A percentile compares a stretch with the other conserved stretches of the same genome.
Evolutionary conservation across 495 filamentous ascomycete species (phyloP).

Genomic region (Penicillium roqueforti): DNA sequence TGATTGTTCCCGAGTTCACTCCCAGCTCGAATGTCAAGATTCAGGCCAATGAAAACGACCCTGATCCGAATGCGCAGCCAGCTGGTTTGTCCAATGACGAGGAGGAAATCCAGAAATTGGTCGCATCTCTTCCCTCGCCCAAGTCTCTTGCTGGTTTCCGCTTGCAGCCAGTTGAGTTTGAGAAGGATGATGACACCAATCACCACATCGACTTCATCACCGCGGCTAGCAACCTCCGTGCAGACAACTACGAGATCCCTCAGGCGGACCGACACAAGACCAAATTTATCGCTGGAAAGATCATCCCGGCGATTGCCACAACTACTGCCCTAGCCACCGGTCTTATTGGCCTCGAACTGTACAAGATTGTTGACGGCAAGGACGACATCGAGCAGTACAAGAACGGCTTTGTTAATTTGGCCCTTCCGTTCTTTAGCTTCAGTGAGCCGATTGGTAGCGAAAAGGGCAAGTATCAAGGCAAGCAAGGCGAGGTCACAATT

Average conservation of each 20-base stretch:
- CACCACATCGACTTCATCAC: conserved; percentile 99
- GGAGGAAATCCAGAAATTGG: conserved; percentile 65
- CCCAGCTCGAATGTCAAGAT: conserved; percentile 93
- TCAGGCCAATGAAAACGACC: conserved; percentile 91
- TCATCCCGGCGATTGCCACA: conserved; percentile 97
- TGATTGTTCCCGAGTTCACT: conserved; percentile 95
- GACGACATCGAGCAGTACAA: conserved; percentile 94
- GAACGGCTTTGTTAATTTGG: conserved; percentile 97
- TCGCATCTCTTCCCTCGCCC: conserved; percentile 64
- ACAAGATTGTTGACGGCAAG: conserved; percentile 96
- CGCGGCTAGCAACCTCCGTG: conserved; percentile 91
- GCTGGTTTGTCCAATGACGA: conserved; percentile 61
- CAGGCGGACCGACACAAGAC: conserved; percentile 92
- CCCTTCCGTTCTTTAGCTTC: conserved; percentile 96
- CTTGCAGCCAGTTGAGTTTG: conserved; percentile 89
- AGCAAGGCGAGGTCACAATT: conserved; percentile 69
- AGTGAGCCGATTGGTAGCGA: conserved; percentile 91
- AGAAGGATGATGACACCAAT: conserved; percentile 99
- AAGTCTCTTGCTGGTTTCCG: conserved; percentile 81
- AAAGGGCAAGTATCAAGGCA: conserved; percentile 81
- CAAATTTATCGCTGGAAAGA: conserved; percentile 99
- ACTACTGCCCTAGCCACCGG: conserved; percentile 96
- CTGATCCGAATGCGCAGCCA: conserved; percentile 76
- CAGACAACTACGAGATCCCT: conserved; percentile 95
- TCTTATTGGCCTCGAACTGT: conserved; percentile 86